Evolutionary conservation across 78 protist genomes (phyloP).

Genomic region (Guillardia theta): DNA sequence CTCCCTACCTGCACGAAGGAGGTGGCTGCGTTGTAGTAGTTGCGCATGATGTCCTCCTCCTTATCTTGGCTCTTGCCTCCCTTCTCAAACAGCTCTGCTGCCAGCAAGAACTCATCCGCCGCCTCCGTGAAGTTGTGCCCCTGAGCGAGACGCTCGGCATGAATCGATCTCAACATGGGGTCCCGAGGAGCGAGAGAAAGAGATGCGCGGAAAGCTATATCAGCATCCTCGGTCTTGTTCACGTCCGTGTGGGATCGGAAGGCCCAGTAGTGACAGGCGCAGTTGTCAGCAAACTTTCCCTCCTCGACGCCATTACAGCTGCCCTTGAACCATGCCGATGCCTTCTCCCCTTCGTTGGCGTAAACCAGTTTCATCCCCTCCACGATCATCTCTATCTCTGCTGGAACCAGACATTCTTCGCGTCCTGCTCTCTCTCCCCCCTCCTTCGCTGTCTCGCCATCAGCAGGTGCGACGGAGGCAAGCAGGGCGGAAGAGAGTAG

Average conservation of each 20-base stretch:
- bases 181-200: not conserved
- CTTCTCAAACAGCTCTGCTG: not conserved
- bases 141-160: not conserved
- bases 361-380: too few species aligned
- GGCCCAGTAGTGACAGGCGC: constrained; percentile 23
- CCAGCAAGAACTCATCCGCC: not conserved
- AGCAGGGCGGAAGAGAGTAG: too few species aligned
- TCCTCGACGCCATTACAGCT: too few species aligned
- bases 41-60: not conserved
- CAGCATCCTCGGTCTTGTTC: not conserved
- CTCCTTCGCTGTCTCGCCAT: too few species aligned
- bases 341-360: too few species aligned
- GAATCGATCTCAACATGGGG: not conserved
- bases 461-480: too few species aligned
- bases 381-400: too few species aligned
- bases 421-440: too few species aligned
- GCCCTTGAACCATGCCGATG: too few species aligned
- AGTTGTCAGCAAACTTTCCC: not conserved
- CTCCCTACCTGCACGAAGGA: not conserved
- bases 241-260: not conserved
- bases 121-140: not conserved
- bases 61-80: not conserved
- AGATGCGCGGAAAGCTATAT: not conserved
- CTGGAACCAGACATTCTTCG: too few species aligned
- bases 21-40: constrained; percentile 35